Percentiles rank a stretch among this genome's conserved stretches.
Evolutionary conservation across 192 early-diverging fungal genomes (phyloP).

Genomic region (Paraglomus occultum): DNA sequence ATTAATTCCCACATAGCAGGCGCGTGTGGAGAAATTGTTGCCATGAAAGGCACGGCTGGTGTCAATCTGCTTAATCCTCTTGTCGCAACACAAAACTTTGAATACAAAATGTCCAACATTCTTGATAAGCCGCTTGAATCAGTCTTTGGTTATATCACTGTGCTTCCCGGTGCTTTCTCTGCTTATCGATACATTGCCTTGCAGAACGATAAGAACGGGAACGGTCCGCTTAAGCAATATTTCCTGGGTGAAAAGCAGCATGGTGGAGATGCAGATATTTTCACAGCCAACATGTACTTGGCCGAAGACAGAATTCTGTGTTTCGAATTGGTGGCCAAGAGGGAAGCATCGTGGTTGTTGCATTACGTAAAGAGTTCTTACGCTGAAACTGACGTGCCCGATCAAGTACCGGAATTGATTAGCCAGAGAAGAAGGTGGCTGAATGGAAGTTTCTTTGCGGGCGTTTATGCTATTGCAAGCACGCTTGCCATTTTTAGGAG

Average conservation of each 20-base stretch:
- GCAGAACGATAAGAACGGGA: constrained; percentile 58
- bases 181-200: constrained; percentile 90
- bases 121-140: constrained; percentile 96
- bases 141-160: constrained; percentile 94
- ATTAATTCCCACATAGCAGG: constrained; percentile 77
- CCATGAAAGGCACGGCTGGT: constrained; percentile 72
- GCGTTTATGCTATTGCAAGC: constrained; percentile 74
- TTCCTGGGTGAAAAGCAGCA: constrained; percentile 92
- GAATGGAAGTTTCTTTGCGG: constrained; percentile 90
- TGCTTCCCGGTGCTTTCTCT: constrained; percentile 95
- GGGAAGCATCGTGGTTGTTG: constrained; percentile 72
- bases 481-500: constrained; percentile 69
- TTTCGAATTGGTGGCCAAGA: constrained; percentile 90
- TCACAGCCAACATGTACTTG: constrained; percentile 92
- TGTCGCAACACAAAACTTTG: constrained; percentile 95
- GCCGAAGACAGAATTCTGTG: constrained; percentile 92
- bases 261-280: constrained; percentile 59
- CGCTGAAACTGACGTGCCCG: constrained; percentile 94
- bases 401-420: constrained; percentile 84
- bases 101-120: constrained; percentile 98
- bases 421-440: constrained; percentile 93
- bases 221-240: constrained; percentile 74
- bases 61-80: constrained; percentile 77
- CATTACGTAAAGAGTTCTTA: constrained; percentile 86
- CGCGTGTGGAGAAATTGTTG: constrained; percentile 93